phyloP scores from a whole-genome alignment of 345 rosid species.

The Mangifera indica region DNA sequence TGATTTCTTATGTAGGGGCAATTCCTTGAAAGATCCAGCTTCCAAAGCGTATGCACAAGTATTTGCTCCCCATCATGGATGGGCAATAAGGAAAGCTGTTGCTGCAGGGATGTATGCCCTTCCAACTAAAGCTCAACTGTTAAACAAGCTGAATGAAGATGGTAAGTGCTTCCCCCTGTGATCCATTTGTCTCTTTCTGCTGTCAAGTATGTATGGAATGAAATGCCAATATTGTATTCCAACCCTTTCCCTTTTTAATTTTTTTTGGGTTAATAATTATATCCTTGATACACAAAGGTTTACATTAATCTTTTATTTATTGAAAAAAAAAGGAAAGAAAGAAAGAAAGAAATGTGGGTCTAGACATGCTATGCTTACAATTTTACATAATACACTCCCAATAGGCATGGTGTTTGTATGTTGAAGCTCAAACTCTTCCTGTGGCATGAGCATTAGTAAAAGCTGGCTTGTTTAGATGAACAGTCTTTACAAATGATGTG shows the following conservation, averaged over 20 bases:
- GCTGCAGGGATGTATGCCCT: constrained; percentile 93
- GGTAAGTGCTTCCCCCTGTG: constrained; percentile 48
- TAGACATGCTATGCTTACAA: too few relatives aligned
- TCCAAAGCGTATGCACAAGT: constrained; percentile 90
- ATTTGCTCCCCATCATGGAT: constrained; percentile 92
- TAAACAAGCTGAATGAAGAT: constrained; percentile 78
- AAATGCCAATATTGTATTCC: neutral
- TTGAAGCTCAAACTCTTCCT: too few relatives aligned
- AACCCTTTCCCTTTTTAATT: neutral
- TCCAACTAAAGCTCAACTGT: constrained; percentile 77
- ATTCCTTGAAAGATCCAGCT: constrained; percentile 82
- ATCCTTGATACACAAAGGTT: neutral
- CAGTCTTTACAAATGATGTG: too few relatives aligned
- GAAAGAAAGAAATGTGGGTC: too few relatives aligned
- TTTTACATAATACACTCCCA: too few relatives aligned
- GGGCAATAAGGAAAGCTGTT: constrained; percentile 92
- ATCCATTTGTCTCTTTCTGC: constrained; percentile 15
- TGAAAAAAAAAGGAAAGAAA: too few relatives aligned
- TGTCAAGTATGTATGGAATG: constrained; percentile 4
- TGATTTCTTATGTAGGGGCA: constrained; percentile 49
- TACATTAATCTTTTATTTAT: too few relatives aligned
- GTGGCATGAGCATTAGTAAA: too few relatives aligned
- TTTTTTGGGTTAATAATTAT: neutral
- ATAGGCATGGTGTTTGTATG: too few relatives aligned
- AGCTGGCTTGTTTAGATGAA: too few relatives aligned